Base-by-base conservation (phyloP, 352 stramenopile species). In the Pythium utonaiense region DNA sequence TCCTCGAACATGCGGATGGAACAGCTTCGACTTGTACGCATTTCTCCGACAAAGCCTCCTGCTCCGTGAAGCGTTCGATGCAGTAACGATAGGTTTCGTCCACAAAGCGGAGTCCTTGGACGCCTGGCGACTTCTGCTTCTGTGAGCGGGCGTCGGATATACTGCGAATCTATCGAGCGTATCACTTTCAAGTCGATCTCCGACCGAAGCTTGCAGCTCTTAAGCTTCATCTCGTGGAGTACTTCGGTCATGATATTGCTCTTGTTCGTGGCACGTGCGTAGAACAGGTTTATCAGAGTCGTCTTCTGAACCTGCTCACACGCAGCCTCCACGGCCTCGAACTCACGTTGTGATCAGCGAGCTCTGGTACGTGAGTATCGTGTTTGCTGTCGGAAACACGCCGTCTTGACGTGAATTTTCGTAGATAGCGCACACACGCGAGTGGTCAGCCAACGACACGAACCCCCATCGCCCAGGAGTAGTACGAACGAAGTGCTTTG, bases 221-320 rank as follows among this genome's bases (percentile, higher is more conserved):
- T 88, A 40, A 88, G 53, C 52, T 82, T 81, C 78, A 88, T 88
- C 38, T 86, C 78, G 36, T 84, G 65, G 19, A 90, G 24, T 25
- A 86, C 47, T 33, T 69, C 53, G 19, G 65, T 40, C 55, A 82
- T 48, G 38, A 80, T 56, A 21, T 71, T 55, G 17, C 66, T 47
- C 47, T 77, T 69, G 16, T 64, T 62, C 5, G 62, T 74, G 19
- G 59, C 49, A 27, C 59, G 72, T n/a, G 71, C 56, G 53, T 71
- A 69, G 60, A 78, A 78, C 42, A 88, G 60, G n/a, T 80, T 84
- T 22, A 69, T 74, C 24, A 78, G 76, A 68, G 45, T 69, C 72
- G 33, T 83, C 8, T 67, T 60, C 27, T 52, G 49, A n/a, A 86
- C 70, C 16, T 67, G 31, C 25, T 72, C 48, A 48, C 79, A 88